A percentile compares a stretch with the other conserved stretches of the same genome.
Conservation (phyloP, 768 basidiomycete genomes). For the Paxillus involutus region DNA sequence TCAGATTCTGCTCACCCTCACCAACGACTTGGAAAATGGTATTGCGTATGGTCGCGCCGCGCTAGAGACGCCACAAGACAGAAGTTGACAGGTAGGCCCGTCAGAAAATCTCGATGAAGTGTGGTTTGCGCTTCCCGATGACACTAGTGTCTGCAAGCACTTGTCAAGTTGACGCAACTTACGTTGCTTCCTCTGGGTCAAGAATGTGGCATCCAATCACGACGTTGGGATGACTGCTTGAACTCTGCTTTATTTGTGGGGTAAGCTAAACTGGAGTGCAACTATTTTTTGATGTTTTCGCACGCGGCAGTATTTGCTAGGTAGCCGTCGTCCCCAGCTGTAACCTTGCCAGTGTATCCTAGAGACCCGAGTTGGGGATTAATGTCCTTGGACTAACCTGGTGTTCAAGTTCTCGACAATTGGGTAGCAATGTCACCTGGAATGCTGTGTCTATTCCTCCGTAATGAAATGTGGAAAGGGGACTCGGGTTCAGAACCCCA, state of each 20-base stretch:
- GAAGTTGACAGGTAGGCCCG: background rate
- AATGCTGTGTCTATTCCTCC: slow-evolving; percentile 17
- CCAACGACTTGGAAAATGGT: slow-evolving; percentile 3
- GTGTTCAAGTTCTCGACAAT: background rate
- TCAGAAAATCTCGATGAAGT: background rate
- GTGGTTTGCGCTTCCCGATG: background rate
- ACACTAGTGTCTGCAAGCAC: background rate
- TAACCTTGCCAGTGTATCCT: background rate
- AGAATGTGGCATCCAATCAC: background rate
- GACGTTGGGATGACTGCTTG: background rate
- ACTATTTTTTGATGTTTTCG: background rate
- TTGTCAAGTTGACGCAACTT: background rate
- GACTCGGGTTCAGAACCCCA: slow-evolving; percentile 11
- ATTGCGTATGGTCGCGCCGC: background rate
- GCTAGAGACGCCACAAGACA: background rate
- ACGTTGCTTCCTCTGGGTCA: background rate
- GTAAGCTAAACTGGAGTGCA: background rate
- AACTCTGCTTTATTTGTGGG: background rate
- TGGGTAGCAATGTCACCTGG: slow-evolving; percentile 1
- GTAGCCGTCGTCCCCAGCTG: background rate
- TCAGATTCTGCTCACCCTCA: background rate
- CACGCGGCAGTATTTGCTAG: background rate
- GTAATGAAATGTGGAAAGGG: slow-evolving; percentile 19
- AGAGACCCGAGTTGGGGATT: background rate
- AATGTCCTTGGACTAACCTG: no score